phyloP scores from a whole-genome alignment of 208 protist genomes.

The Vickermania spadyakhi region DNA sequence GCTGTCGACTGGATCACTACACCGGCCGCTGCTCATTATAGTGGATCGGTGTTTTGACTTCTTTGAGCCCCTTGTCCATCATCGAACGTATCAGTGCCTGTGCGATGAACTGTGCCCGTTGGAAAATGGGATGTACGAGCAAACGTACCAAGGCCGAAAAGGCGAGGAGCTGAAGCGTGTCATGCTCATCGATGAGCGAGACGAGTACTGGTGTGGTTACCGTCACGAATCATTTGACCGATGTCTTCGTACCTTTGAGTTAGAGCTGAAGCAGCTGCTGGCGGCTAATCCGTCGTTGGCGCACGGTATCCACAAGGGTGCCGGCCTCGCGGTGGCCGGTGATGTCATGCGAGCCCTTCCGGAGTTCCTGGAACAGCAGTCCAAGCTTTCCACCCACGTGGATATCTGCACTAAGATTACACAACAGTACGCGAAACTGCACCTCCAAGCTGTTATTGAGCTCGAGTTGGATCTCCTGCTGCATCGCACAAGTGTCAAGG shows the following conservation, averaged over 20 bases:
- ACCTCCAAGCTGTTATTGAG: constrained; percentile 45
- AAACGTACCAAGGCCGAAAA: constrained; percentile 31
- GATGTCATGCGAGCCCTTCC: constrained; percentile 50
- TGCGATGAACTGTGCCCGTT: constrained; percentile 68
- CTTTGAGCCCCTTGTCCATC: constrained; percentile 64
- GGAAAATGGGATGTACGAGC: constrained; percentile 35
- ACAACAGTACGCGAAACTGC: constrained; percentile 40
- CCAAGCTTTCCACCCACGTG: constrained; percentile 68
- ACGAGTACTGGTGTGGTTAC: constrained; percentile 66
- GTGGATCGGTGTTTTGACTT: constrained; percentile 77
- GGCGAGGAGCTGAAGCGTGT: constrained; percentile 27
- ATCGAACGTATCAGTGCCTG: constrained; percentile 80
- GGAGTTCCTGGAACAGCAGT: constrained; percentile 65
- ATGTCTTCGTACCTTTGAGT: constrained; percentile 46
- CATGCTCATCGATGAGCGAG: constrained; percentile 50
- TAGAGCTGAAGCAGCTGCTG: constrained; percentile 46
- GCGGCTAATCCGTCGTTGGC: constrained; percentile 43
- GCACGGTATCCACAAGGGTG: constrained; percentile 7
- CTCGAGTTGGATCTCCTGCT: constrained; percentile 61
- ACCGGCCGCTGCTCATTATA: constrained; percentile 58
- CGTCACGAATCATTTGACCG: constrained; percentile 51
- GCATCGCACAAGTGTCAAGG: constrained; percentile 35
- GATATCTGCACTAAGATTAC: constrained; percentile 75
- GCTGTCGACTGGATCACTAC: constrained; percentile 8
- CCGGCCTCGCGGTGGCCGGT: not conserved